A percentile compares a stretch with the other conserved stretches of the same genome.
Evolutionary conservation across 164 flowering plant genomes (phyloP).

Genomic region (Piper betle): DNA sequence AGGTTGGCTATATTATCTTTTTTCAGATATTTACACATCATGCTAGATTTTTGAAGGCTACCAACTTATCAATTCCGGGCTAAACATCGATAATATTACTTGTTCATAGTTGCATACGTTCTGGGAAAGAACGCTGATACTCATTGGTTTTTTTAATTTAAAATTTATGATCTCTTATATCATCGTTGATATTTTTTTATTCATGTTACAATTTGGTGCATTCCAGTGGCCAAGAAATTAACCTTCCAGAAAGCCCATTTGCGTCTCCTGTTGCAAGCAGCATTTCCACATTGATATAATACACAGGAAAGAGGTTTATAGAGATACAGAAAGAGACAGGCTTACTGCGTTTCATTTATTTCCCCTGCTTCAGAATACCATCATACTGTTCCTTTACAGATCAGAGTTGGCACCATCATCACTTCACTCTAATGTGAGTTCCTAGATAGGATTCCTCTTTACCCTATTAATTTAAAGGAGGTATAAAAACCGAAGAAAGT

Average conservation of each 20-base stretch:
- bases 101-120: too few relatives aligned
- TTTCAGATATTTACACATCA: not conserved
- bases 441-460: not conserved
- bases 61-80: too few relatives aligned
- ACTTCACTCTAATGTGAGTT: not conserved
- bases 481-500: not conserved
- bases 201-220: not conserved
- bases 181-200: too few relatives aligned
- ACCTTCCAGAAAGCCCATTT: slow-evolving; percentile 69
- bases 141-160: too few relatives aligned
- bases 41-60: not conserved
- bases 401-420: not conserved
- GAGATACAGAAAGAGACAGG: slow-evolving; percentile 3
- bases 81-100: too few relatives aligned
- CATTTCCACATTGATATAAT: slow-evolving; percentile 31
- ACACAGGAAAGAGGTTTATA: slow-evolving; percentile 4
- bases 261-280: slow-evolving; percentile 33
- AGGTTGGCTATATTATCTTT: slow-evolving; percentile 14
- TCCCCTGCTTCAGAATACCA: slow-evolving; percentile 10
- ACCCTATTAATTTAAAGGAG: slow-evolving; percentile 1
- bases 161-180: too few relatives aligned
- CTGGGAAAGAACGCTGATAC: too few relatives aligned
- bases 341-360: slow-evolving; percentile 10
- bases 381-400: not conserved
- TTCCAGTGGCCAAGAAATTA: slow-evolving; percentile 27